phyloP scores from a whole-genome alignment of 768 basidiomycete genomes.

The Boletus vinaceobasis region DNA sequence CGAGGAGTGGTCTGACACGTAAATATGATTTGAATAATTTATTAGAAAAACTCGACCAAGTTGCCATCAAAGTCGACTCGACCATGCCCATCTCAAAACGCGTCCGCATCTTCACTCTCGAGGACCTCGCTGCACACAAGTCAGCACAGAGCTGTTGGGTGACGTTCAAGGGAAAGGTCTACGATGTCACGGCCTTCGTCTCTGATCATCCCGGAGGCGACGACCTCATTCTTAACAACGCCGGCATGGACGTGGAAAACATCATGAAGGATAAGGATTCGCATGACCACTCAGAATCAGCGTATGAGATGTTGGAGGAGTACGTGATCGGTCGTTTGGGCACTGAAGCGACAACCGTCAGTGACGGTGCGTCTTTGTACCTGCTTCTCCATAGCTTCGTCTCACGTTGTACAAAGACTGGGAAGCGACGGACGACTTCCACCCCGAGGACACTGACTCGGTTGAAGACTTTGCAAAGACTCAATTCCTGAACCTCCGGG shows the following conservation, averaged over 20 bases:
- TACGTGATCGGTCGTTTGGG: constrained; percentile 84
- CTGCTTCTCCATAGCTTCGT: not conserved
- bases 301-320: constrained; percentile 89
- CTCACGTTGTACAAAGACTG: constrained; percentile 54
- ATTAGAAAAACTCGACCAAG: not conserved
- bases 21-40: not conserved
- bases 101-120: constrained; percentile 67
- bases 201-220: constrained; percentile 94
- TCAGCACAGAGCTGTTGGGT: constrained; percentile 74
- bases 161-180: constrained; percentile 76
- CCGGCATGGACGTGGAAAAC: constrained; percentile 76
- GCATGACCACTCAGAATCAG: constrained; percentile 88
- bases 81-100: constrained; percentile 59
- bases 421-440: constrained; percentile 86
- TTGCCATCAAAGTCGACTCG: not conserved
- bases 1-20: constrained; percentile 11
- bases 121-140: constrained; percentile 70
- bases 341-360: constrained; percentile 65
- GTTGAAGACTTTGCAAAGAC: constrained; percentile 82
- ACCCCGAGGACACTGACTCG: constrained; percentile 85
- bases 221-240: constrained; percentile 79
- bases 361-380: constrained; percentile 59
- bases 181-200: constrained; percentile 83
- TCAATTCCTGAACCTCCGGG: constrained; percentile 85
- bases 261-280: constrained; percentile 78